These are phyloP conservation scores for Pecoramyces ruminantium DNA, from an alignment of 192 early-diverging fungal species.

Conservation along the genomic window DNA sequence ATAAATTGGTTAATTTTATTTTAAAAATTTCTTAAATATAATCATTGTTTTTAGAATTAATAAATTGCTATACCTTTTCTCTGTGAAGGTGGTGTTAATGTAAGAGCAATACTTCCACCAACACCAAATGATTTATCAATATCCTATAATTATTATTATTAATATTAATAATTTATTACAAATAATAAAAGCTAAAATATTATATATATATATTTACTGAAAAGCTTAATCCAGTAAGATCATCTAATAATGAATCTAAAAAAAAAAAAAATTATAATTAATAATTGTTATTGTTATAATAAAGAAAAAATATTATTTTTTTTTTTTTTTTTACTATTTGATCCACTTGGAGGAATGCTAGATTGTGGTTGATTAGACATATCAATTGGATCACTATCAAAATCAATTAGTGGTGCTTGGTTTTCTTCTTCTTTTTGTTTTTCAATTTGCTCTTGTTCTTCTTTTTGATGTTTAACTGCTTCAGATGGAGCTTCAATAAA, in stretches of 20 bases:
- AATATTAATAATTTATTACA: no score
- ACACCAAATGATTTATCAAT: neutral
- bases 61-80: neutral
- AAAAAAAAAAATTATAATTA: no score
- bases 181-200: no score
- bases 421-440: neutral
- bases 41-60: no score
- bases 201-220: neutral
- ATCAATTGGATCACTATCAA: neutral
- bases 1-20: no score
- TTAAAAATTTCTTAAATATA: no score
- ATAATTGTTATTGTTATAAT: no score
- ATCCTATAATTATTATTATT: neutral
- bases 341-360: neutral
- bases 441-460: neutral
- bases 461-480: neutral
- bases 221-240: neutral
- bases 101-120: neutral
- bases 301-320: no score
- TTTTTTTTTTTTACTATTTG: neutral
- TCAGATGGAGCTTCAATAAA: neutral
- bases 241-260: neutral
- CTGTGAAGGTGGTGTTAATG: neutral
- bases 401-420: neutral
- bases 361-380: neutral